phyloP scores from a whole-genome alignment of 2,329 filamentous ascomycete species.

The Neurospora crassa region DNA sequence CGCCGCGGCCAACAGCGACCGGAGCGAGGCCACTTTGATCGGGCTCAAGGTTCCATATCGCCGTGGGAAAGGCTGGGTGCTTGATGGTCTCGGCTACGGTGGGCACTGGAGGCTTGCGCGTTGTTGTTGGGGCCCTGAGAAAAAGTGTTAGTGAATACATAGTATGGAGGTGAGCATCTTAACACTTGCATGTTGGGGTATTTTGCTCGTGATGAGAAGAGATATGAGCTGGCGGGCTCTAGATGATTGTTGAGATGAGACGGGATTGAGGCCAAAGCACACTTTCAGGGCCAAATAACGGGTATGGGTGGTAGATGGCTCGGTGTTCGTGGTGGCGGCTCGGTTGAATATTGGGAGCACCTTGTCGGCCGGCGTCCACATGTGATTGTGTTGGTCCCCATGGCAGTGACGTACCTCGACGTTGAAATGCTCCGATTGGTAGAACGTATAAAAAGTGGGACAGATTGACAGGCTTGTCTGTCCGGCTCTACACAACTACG shows the following conservation, averaged over 20 bases:
- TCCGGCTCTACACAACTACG: not conserved
- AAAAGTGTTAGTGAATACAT: not conserved
- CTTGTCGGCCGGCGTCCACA: not conserved
- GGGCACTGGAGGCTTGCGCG: conserved; percentile 16
- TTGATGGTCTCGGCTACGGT: conserved; percentile 48
- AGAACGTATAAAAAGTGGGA: not conserved
- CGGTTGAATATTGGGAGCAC: not conserved
- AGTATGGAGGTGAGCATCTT: not conserved
- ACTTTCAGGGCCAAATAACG: not conserved
- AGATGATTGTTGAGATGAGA: not conserved
- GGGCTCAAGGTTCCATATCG: conserved; percentile 61
- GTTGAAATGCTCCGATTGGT: not conserved
- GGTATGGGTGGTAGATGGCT: not conserved
- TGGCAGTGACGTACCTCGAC: not conserved
- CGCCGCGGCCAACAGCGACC: conserved; percentile 62
- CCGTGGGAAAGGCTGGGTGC: conserved; percentile 57
- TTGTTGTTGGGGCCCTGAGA: not conserved
- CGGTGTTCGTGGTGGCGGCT: not conserved
- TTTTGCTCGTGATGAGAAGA: not conserved
- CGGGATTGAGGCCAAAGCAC: not conserved
- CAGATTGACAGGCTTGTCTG: not conserved
- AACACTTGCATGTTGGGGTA: not conserved
- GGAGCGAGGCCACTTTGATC: conserved; percentile 48
- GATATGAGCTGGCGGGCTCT: not conserved
- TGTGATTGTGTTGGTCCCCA: not conserved